A percentile compares a stretch with the other conserved stretches of the same genome.
Conservation (phyloP, 2,329 filamentous ascomycete species). For the Drechslera avenae region DNA sequence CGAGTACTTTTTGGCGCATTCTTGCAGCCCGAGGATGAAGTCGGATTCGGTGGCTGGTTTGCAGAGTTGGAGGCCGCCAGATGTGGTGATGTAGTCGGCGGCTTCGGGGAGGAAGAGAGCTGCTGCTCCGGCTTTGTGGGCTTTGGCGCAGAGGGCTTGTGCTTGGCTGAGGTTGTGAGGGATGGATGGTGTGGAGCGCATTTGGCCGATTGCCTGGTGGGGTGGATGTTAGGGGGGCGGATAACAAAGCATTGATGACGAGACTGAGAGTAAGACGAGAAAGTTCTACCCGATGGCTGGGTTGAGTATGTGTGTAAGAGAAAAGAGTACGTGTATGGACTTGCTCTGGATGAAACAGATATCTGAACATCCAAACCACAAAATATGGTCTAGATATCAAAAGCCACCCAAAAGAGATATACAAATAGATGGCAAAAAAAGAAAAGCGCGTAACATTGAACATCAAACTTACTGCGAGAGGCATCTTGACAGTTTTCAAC, state of each 20-base stretch:
- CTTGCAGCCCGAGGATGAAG: slow-evolving; percentile 77
- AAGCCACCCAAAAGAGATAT: too few species aligned
- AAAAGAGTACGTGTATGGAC: too few species aligned
- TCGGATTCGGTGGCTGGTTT: slow-evolving; percentile 67
- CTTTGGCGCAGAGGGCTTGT: slow-evolving; percentile 71
- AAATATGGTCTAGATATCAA: neutral
- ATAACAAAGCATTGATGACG: neutral
- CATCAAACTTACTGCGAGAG: slow-evolving; percentile 37
- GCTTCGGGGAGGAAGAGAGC: slow-evolving; percentile 84
- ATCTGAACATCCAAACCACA: too few species aligned
- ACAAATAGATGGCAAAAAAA: too few species aligned
- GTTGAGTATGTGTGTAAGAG: too few species aligned
- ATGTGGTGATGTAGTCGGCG: slow-evolving; percentile 84
- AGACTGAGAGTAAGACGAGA: neutral
- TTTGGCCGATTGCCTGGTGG: slow-evolving; percentile 79
- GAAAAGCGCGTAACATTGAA: too few species aligned
- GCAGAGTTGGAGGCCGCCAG: slow-evolving; percentile 71
- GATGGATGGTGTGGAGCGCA: slow-evolving; percentile 83
- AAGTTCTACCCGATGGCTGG: too few species aligned
- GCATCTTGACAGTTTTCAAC: slow-evolving; percentile 35
- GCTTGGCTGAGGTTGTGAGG: slow-evolving; percentile 81
- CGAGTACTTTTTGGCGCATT: slow-evolving; percentile 65
- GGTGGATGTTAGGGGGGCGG: neutral
- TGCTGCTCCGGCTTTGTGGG: slow-evolving; percentile 77
- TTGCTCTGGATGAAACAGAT: too few species aligned